A percentile compares a stretch with the other conserved stretches of the same genome.
phyloP scores from a whole-genome alignment of 78 protist genomes.

The Blattamonas nauphoetae region DNA sequence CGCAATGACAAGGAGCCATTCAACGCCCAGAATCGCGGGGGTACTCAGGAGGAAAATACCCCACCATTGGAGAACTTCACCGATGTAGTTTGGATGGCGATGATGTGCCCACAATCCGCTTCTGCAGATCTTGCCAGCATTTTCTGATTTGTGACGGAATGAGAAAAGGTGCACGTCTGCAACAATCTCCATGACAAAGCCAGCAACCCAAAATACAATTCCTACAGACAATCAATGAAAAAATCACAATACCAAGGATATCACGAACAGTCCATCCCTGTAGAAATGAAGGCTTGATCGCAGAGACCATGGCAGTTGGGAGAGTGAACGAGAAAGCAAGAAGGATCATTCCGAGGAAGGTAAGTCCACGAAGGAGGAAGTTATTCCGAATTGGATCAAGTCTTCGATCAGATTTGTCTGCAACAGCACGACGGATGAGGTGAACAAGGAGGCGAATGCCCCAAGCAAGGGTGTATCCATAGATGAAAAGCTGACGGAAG shows the following conservation, averaged over 20 bases:
- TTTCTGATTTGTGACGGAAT: not conserved
- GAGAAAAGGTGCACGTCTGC: not conserved
- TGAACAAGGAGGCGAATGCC: not conserved
- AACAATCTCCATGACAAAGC: not conserved
- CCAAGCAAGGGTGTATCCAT: not conserved
- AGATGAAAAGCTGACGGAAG: too few species aligned
- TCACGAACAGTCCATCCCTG: not conserved
- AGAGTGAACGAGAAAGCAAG: not conserved
- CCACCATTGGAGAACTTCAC: not conserved
- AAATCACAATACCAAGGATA: too few species aligned
- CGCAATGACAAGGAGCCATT: not conserved
- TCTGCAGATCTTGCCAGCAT: not conserved
- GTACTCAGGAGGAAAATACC: not conserved
- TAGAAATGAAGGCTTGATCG: not conserved
- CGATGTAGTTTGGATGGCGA: not conserved
- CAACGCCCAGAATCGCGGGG: not conserved
- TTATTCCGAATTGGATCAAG: not conserved
- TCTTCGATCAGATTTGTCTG: not conserved
- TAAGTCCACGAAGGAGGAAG: not conserved
- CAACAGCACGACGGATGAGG: not conserved
- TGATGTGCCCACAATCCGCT: not conserved
- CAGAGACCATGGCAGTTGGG: not conserved
- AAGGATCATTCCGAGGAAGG: not conserved
- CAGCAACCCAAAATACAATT: not conserved
- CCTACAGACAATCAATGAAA: too few species aligned